Base-by-base conservation (phyloP, 202 grass and related monocot genomes). In the Setaria italica region DNA sequence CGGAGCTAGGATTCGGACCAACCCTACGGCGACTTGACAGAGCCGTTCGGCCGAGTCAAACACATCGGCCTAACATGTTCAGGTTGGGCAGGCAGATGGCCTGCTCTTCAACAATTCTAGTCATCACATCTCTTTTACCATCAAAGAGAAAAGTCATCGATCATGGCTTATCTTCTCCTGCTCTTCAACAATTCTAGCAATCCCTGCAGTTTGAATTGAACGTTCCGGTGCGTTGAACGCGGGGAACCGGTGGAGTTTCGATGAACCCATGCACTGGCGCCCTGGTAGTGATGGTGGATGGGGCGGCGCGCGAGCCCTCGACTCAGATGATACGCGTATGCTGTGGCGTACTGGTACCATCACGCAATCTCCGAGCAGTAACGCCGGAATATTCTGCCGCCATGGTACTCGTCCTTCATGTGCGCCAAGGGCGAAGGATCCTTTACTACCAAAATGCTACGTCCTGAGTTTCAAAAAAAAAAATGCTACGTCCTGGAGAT, bases 141-240 rank as follows among this genome's bases (percentile, higher is more conserved):
- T 13, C 20, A 2, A 20, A 32, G 11, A 62, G 30, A 12, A 30
- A 62, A 33, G 15, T 20, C 37, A 3, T 51, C 2, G 55, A 58
- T 9, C 20, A n/a, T 16, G 30, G 6, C 63, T 16, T 37, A 54
- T 19, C 64, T 25, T 73, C 54, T 33, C 50, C 87, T 76, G 53
- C 14, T 53, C 67, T 74, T 25, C 25, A 59, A 62, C 80, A 25
- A 25, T 25, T 25, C 25, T 25, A 37, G 45, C 80, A 29, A 19
- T 15, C 11, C 4, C 79, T 5, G 20, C 20, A 12, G 14, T 21
- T 59, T 29, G 65, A 77, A 9, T 34, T 5, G 65, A 64, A 57
- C 25, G 63, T 78, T 79, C 74, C 15, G 2, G 9, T 67, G 74
- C 80, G 67, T 73, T 69, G n/a, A 67, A 74, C 43, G 16, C 30